Conservation (phyloP, 495 filamentous ascomycete genomes). For the Penicillium antarcticum region DNA sequence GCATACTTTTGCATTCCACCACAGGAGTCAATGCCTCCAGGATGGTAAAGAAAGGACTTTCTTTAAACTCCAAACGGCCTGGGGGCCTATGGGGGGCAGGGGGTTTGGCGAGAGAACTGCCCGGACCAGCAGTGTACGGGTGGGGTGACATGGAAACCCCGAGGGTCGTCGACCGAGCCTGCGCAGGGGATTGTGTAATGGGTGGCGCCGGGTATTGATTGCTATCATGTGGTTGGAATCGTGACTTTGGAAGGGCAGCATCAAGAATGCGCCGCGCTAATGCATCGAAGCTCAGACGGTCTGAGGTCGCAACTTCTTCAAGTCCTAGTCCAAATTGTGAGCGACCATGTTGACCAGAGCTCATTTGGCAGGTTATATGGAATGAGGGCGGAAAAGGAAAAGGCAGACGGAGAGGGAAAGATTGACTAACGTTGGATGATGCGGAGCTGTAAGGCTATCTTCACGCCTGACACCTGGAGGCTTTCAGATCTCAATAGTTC, state of each 20-base stretch:
- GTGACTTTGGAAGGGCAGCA: constrained; percentile 27
- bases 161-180: constrained; percentile 26
- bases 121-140: constrained; percentile 32
- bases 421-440: constrained; percentile 66
- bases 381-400: not conserved
- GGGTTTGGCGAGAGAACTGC: not conserved
- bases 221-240: constrained; percentile 19
- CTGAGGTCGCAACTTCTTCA: constrained; percentile 30
- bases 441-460: constrained; percentile 71
- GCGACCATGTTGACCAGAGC: not conserved
- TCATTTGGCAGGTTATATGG: not conserved
- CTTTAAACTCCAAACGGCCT: constrained; percentile 58
- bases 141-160: constrained; percentile 30
- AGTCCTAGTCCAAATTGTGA: constrained; percentile 27
- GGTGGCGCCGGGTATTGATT: constrained; percentile 28
- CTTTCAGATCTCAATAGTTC: constrained; percentile 66
- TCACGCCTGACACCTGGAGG: constrained; percentile 73
- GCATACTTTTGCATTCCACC: constrained; percentile 65
- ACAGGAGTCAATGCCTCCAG: constrained; percentile 57
- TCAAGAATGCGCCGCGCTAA: constrained; percentile 31
- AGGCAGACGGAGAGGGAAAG: not conserved
- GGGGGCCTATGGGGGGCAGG: constrained; percentile 15
- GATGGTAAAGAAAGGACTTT: constrained; percentile 74
- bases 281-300: constrained; percentile 29
- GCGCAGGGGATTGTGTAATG: constrained; percentile 20